Conservation (phyloP, 2,329 filamentous ascomycete species). For the Zymoseptoria brevis region DNA sequence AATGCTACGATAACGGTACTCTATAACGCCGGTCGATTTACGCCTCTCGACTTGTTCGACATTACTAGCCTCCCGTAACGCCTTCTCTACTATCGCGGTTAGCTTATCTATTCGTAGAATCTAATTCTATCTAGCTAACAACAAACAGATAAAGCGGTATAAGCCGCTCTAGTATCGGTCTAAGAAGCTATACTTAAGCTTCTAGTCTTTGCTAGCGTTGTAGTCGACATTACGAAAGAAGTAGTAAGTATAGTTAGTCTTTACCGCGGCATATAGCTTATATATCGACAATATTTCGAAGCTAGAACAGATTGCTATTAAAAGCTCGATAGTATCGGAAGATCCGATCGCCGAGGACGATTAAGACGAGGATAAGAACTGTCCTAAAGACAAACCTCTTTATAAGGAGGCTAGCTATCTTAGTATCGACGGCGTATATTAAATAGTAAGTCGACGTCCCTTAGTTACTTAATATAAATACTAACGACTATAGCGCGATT, state of each 20-base stretch:
- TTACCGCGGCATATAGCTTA: background rate
- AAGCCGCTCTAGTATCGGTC: background rate
- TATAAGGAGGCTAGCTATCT: background rate
- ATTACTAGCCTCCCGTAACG: background rate
- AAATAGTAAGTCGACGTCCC: background rate
- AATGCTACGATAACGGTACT: background rate
- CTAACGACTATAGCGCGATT: background rate
- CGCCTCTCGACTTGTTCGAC: background rate
- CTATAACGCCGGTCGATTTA: background rate
- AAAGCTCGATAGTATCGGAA: background rate
- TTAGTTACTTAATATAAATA: background rate
- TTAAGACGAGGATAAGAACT: background rate
- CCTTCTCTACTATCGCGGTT: background rate
- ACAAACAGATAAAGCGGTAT: background rate
- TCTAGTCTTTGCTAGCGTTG: background rate
- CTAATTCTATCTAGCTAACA: background rate
- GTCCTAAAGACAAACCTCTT: background rate
- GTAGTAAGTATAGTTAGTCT: background rate
- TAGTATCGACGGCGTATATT: background rate
- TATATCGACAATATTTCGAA: background rate
- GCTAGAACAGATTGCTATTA: background rate
- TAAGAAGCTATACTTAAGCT: background rate
- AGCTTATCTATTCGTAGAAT: background rate
- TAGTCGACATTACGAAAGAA: background rate
- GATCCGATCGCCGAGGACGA: background rate